These are phyloP conservation scores for Cytospora piceae DNA, from an alignment of 2,329 filamentous ascomycete species.

Conservation along the genomic window DNA sequence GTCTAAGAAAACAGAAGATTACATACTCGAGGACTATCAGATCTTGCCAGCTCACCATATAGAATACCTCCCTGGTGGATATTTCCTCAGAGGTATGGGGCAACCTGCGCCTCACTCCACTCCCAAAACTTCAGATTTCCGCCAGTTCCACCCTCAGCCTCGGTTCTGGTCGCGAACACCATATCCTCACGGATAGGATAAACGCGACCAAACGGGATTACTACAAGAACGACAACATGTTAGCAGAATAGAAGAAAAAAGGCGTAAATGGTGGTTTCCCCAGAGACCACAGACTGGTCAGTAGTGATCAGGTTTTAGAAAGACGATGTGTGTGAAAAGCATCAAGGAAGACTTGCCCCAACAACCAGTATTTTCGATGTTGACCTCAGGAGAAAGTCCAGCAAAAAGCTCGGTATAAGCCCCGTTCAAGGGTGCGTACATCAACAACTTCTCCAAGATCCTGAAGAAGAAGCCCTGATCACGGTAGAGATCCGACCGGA, in stretches of 20 bases:
- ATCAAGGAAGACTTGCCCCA: conserved; percentile 31
- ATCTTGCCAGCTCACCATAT: no score
- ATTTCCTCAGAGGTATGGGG: conserved; percentile 28
- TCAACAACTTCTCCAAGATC: conserved; percentile 21
- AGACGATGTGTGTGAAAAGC: not conserved
- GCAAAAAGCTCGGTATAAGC: conserved; percentile 47
- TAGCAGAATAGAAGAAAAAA: not conserved
- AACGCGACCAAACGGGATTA: conserved; percentile 46
- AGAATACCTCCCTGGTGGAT: no score
- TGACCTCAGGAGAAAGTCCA: conserved; percentile 43
- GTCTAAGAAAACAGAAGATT: no score
- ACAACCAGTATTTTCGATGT: conserved; percentile 35
- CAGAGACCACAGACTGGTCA: not conserved
- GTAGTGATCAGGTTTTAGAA: not conserved
- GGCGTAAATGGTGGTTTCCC: not conserved
- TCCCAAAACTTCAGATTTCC: conserved; percentile 44
- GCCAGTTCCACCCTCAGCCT: conserved; percentile 45
- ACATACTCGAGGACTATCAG: no score
- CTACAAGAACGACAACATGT: conserved; percentile 30
- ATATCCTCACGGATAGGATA: conserved; percentile 40
- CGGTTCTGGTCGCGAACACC: conserved; percentile 36
- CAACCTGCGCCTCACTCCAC: conserved; percentile 46
- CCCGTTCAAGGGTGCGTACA: conserved; percentile 36
- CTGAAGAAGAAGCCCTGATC: conserved; percentile 16
- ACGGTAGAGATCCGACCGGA: conserved; percentile 35